A percentile compares a stretch with the other conserved stretches of the same genome.
phyloP scores from a whole-genome alignment of 2,329 filamentous ascomycete species.

The Fusarium incarnatum region DNA sequence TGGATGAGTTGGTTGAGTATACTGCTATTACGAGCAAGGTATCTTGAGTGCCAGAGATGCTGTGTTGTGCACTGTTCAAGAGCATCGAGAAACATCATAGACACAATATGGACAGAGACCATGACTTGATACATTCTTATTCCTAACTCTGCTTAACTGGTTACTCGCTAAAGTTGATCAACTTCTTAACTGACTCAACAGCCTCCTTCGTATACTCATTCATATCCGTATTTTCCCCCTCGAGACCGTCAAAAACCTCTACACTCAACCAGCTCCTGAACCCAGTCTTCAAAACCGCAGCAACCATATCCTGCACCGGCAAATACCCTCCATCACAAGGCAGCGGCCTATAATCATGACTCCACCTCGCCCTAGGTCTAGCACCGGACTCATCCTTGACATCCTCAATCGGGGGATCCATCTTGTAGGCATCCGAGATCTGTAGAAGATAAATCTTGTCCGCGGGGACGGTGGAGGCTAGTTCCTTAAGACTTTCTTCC shows the following conservation, averaged over 20 bases:
- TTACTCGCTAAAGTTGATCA: background rate
- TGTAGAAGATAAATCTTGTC: conserved; percentile 82
- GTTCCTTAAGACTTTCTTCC: conserved; percentile 64
- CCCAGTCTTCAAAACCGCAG: conserved; percentile 74
- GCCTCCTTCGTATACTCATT: conserved; percentile 14
- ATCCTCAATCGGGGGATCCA: conserved; percentile 65
- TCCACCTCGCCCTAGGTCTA: conserved; percentile 75
- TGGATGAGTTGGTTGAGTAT: conserved; percentile 46
- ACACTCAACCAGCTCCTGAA: conserved; percentile 75
- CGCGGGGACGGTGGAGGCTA: conserved; percentile 67
- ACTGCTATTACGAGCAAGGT: conserved; percentile 37
- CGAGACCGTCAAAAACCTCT: conserved; percentile 71
- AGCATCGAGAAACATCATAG: too few species aligned
- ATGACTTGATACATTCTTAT: too few species aligned
- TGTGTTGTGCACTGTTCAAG: too few species aligned
- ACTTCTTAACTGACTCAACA: conserved; percentile 25
- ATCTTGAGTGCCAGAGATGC: conserved; percentile 14
- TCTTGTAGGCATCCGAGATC: conserved; percentile 79
- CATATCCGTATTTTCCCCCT: conserved; percentile 16
- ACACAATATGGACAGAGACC: too few species aligned
- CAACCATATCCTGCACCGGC: conserved; percentile 72
- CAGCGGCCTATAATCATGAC: conserved; percentile 75
- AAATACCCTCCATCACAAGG: conserved; percentile 79
- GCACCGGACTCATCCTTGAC: conserved; percentile 61
- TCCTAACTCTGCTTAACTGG: accelerated